Evolutionary conservation across 306 rosid genomes (phyloP), one percentile per base, ranked within the genome.

Genomic region (Vigna radiata): DNA sequence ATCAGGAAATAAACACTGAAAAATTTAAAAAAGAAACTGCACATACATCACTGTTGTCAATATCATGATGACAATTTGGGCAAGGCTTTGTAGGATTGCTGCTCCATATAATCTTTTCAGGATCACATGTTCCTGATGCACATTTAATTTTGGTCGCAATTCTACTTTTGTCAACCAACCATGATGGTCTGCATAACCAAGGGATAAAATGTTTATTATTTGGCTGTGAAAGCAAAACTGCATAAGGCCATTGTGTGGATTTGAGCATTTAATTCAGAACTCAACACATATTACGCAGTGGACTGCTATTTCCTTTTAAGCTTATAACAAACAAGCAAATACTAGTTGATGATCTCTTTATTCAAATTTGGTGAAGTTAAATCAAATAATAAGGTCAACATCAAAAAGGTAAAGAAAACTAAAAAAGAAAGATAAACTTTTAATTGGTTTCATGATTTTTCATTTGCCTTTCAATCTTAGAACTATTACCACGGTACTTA

Each of bases 71-170:
- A 78, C 98, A 93, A 53, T 86, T 91, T 25, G 98, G 98, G 78
- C 98, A 93, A 68, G 91, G 65, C 85, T 81, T 88, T 37, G 91
- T 77, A 5, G 98, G 98, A 77, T 93, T 89, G 86, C 91, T 93
- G 75, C 89, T 89, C 92, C 96, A 93, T 74, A 73, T 76, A 39
- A 87, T 81, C 50, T 76, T 68, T 36, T 43, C 83, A 39, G 88
- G 83, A 66, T 87, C 86, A 84, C 77, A 81, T 13, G 83, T 49
- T 37, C 88, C 87, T 33, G 93, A 87, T 43, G 98, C 93, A 80
- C 88, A 72, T 88, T 85, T 93, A 79, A 91, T 93, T 85, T 93
- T 93, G 19, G 98, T 89, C 5, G 98, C 98, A 37, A 93, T 87
- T 87, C 98, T 86, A 58, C 88, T 88, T 81, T 90, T 87, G 85